These are phyloP conservation scores for Trichoderma reesei DNA, from an alignment of 495 filamentous ascomycete species.

Conservation along the genomic window DNA sequence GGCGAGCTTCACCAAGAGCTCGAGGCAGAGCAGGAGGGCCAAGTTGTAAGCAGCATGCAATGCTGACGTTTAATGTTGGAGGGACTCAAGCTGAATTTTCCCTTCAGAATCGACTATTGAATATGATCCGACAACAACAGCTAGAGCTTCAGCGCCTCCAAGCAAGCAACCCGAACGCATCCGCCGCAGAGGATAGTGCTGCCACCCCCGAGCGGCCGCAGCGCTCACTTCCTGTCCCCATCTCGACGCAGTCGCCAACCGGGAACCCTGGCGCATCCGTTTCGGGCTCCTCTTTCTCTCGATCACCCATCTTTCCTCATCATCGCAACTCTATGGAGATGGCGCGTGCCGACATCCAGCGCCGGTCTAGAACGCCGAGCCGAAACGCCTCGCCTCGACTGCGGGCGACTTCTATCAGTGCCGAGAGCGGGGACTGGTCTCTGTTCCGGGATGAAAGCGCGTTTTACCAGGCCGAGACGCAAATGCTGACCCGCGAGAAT, in stretches of 20 bases:
- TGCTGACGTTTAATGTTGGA: not conserved
- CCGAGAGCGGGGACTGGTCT: slow-evolving; percentile 37
- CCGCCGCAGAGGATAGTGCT: slow-evolving; percentile 58
- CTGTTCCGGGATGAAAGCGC: slow-evolving; percentile 63
- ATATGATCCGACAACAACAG: slow-evolving; percentile 83
- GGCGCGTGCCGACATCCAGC: slow-evolving; percentile 40
- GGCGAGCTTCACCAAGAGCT: slow-evolving; percentile 95
- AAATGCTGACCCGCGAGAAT: slow-evolving; percentile 80
- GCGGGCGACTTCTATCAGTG: slow-evolving; percentile 44
- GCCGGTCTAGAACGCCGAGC: slow-evolving; percentile 47
- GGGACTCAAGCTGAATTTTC: not conserved
- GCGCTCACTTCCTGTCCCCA: slow-evolving; percentile 41
- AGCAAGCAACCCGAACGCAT: slow-evolving; percentile 35
- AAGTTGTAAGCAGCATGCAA: slow-evolving; percentile 53
- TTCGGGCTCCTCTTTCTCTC: slow-evolving; percentile 27
- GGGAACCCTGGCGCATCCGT: slow-evolving; percentile 16
- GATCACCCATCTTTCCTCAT: slow-evolving; percentile 46
- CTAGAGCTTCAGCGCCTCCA: slow-evolving; percentile 64
- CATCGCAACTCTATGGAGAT: slow-evolving; percentile 49
- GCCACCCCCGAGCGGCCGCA: slow-evolving; percentile 58
- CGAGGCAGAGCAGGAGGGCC: slow-evolving; percentile 90
- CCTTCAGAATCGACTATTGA: slow-evolving; percentile 75
- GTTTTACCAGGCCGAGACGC: slow-evolving; percentile 88
- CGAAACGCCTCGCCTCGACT: slow-evolving; percentile 45
- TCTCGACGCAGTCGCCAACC: slow-evolving; percentile 15